Conservation (phyloP, 805 yeast species). For the Ogataea allantospora region DNA sequence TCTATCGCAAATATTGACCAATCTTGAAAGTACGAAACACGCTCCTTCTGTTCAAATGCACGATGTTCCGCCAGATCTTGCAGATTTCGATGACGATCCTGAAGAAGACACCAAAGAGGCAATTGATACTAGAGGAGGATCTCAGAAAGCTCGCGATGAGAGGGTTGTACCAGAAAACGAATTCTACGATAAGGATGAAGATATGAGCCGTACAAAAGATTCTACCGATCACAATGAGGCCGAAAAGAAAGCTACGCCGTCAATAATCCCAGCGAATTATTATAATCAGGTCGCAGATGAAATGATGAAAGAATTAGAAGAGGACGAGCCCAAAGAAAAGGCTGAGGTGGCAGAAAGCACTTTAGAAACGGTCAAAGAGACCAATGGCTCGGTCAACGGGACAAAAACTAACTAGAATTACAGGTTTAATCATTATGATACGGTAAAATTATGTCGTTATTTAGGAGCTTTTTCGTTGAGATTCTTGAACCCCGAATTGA, state of each 20-base stretch:
- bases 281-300: constrained; percentile 30
- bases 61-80: constrained; percentile 84
- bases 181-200: constrained; percentile 66
- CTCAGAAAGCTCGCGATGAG: constrained; percentile 79
- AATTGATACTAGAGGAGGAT: constrained; percentile 88
- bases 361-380: constrained; percentile 1
- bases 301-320: constrained; percentile 29
- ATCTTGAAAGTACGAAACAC: constrained; percentile 84
- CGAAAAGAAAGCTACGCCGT: constrained; percentile 9
- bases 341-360: background rate
- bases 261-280: constrained; percentile 24
- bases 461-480: constrained; percentile 14
- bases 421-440: background rate
- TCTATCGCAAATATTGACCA: constrained; percentile 68
- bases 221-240: constrained; percentile 19
- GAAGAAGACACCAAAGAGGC: constrained; percentile 81
- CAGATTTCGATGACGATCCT: constrained; percentile 73
- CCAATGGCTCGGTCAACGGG: background rate
- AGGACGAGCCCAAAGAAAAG: constrained; percentile 15
- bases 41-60: constrained; percentile 98
- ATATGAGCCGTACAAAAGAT: constrained; percentile 32
- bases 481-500: constrained; percentile 77
- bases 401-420: constrained; percentile 2
- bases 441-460: constrained; percentile 2
- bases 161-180: constrained; percentile 71